Evolutionary conservation across 768 basidiomycete genomes (phyloP).

Genomic region (Scleroderma bovista): DNA sequence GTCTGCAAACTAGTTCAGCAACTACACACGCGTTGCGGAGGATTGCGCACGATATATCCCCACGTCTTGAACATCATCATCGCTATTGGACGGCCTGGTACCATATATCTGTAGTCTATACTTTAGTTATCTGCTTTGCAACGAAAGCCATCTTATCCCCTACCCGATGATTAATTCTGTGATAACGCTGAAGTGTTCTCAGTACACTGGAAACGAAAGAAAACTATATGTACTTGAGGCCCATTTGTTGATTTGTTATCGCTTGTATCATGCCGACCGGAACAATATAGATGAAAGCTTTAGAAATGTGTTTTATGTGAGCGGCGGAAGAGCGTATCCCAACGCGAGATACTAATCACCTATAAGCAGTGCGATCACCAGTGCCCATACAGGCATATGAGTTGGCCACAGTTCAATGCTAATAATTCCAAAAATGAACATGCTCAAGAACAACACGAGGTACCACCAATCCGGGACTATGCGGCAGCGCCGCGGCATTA

Average conservation of each 20-base stretch:
- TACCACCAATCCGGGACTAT: slow-evolving; percentile 89
- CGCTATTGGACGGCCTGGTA: slow-evolving; percentile 73
- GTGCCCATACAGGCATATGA: slow-evolving; percentile 61
- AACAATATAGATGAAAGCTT: slow-evolving; percentile 41
- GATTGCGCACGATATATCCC: slow-evolving; percentile 52
- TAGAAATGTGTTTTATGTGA: background rate
- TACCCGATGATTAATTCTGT: slow-evolving; percentile 73
- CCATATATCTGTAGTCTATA: slow-evolving; percentile 39
- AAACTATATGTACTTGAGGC: slow-evolving; percentile 39
- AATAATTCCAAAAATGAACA: slow-evolving; percentile 66
- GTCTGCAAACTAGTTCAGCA: slow-evolving; percentile 10
- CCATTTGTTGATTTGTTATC: slow-evolving; percentile 77
- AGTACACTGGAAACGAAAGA: background rate
- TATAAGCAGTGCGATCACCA: slow-evolving; percentile 60
- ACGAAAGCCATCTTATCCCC: background rate
- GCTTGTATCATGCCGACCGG: slow-evolving; percentile 59
- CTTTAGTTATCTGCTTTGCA: background rate
- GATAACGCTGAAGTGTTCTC: slow-evolving; percentile 44
- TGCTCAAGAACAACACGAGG: slow-evolving; percentile 55
- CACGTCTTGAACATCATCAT: slow-evolving; percentile 87
- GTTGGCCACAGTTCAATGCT: slow-evolving; percentile 73
- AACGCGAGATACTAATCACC: slow-evolving; percentile 26
- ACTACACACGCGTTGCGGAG: background rate
- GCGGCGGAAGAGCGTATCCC: background rate
- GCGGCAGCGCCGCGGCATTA: background rate